phyloP scores from a whole-genome alignment of 2,329 filamentous ascomycete genomes.

The Pseudopithomyces chartarum region DNA sequence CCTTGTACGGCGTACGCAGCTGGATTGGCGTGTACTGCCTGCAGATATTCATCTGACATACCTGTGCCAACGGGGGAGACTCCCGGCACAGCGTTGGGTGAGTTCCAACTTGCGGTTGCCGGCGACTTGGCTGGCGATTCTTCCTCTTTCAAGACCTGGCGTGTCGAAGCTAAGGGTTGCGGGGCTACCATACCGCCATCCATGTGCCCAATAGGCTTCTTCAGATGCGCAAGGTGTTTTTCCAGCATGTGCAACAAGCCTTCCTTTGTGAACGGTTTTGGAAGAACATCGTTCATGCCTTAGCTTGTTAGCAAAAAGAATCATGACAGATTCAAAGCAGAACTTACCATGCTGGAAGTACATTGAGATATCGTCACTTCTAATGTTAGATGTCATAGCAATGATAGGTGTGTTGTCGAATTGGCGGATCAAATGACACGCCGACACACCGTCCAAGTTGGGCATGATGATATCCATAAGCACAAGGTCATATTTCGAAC shows the following conservation, averaged over 20 bases:
- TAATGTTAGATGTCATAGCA: slow-evolving; percentile 98
- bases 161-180: slow-evolving; percentile 55
- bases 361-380: slow-evolving; percentile 93
- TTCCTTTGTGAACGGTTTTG: slow-evolving; percentile 91
- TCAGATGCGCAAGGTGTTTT: slow-evolving; percentile 83
- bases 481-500: slow-evolving; percentile 66
- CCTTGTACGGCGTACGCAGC: slow-evolving; percentile 44
- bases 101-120: slow-evolving; percentile 66
- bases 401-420: slow-evolving; percentile 87
- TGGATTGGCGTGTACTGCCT: slow-evolving; percentile 50
- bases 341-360: slow-evolving; percentile 92
- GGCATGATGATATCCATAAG: slow-evolving; percentile 85
- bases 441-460: slow-evolving; percentile 90
- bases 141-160: slow-evolving; percentile 65
- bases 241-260: slow-evolving; percentile 81
- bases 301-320: slow-evolving; percentile 30
- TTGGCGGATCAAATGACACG: slow-evolving; percentile 89
- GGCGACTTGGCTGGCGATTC: slow-evolving; percentile 67
- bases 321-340: background rate
- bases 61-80: slow-evolving; percentile 56
- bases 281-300: slow-evolving; percentile 98
- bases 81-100: slow-evolving; percentile 62
- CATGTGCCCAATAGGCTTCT: slow-evolving; percentile 61
- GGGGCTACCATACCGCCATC: slow-evolving; percentile 56
- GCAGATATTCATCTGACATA: slow-evolving; percentile 52